Conservation (phyloP, 176 grass and related monocot genomes). For the Oryza meridionalis region DNA sequence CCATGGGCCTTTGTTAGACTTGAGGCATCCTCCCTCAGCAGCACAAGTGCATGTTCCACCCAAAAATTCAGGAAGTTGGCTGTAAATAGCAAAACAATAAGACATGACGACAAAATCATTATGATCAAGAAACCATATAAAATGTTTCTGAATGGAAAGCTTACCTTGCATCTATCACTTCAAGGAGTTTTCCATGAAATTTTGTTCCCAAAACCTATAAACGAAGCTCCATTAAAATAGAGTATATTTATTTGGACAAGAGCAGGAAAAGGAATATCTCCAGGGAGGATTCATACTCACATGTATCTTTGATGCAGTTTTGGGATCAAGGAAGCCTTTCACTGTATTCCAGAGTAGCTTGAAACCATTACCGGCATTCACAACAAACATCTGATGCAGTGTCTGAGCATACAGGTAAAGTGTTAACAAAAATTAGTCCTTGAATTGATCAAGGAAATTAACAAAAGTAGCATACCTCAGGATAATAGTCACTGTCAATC, state of each 20-base stretch:
- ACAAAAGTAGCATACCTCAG: slow-evolving; percentile 63
- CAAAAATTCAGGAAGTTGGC: slow-evolving; percentile 94
- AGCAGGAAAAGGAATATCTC: slow-evolving; percentile 16
- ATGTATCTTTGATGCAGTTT: slow-evolving; percentile 94
- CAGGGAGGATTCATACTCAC: slow-evolving; percentile 49
- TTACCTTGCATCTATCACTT: slow-evolving; percentile 85
- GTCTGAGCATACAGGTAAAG: slow-evolving; percentile 56
- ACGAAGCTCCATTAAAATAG: slow-evolving; percentile 24
- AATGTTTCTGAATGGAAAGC: slow-evolving; percentile 15
- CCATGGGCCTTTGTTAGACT: slow-evolving; percentile 95
- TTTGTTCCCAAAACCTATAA: slow-evolving; percentile 91
- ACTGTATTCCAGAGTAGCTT: slow-evolving; percentile 96
- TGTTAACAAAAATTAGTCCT: slow-evolving; percentile 6
- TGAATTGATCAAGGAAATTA: slow-evolving; percentile 16
- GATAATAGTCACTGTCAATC: slow-evolving; percentile 91
- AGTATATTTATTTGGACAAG: slow-evolving; percentile 6
- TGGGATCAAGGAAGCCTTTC: slow-evolving; percentile 96
- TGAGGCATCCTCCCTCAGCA: slow-evolving; percentile 77
- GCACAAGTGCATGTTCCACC: slow-evolving; percentile 80
- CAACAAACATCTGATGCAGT: slow-evolving; percentile 94
- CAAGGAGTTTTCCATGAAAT: slow-evolving; percentile 84
- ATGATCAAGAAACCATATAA: slow-evolving; percentile 4
- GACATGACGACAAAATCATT: neutral
- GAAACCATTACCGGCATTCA: slow-evolving; percentile 90
- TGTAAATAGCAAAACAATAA: slow-evolving; percentile 46